A percentile compares a stretch with the other conserved stretches of the same genome.
phyloP scores from a whole-genome alignment of 140 eudicot genomes.

The Erigeron philadelphicus region DNA sequence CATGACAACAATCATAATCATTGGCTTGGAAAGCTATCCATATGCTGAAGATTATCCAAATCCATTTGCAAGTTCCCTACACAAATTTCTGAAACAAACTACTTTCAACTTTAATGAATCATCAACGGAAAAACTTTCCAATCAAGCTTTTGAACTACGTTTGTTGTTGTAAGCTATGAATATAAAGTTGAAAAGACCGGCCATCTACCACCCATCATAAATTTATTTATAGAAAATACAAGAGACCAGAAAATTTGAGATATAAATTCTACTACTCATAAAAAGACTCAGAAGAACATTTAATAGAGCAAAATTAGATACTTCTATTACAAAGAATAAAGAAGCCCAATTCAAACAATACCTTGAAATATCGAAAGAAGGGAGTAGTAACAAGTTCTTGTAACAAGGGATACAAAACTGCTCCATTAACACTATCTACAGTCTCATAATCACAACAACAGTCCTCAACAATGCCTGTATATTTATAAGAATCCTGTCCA shows the following conservation, averaged over 20 bases:
- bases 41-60: constrained; percentile 10
- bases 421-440: constrained; percentile 66
- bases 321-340: neutral
- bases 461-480: constrained; percentile 79
- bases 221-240: neutral
- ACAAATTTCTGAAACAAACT: neutral
- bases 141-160: constrained; percentile 14
- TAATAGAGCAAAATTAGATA: neutral
- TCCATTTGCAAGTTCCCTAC: neutral
- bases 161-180: neutral
- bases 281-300: neutral
- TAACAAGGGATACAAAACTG: constrained; percentile 73
- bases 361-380: constrained; percentile 93
- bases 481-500: constrained; percentile 70
- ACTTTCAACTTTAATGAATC: neutral
- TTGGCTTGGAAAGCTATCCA: constrained; percentile 11
- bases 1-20: neutral
- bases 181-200: neutral
- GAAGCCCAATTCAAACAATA: constrained; percentile 17
- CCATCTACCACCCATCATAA: neutral
- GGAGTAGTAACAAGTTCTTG: constrained; percentile 89
- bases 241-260: neutral
- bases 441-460: constrained; percentile 99
- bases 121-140: neutral
- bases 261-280: neutral